Percentiles rank a stretch among this genome's conserved stretches.
Evolutionary conservation across 2,329 filamentous ascomycete genomes (phyloP).

Genomic region (Ilyonectria robusta): DNA sequence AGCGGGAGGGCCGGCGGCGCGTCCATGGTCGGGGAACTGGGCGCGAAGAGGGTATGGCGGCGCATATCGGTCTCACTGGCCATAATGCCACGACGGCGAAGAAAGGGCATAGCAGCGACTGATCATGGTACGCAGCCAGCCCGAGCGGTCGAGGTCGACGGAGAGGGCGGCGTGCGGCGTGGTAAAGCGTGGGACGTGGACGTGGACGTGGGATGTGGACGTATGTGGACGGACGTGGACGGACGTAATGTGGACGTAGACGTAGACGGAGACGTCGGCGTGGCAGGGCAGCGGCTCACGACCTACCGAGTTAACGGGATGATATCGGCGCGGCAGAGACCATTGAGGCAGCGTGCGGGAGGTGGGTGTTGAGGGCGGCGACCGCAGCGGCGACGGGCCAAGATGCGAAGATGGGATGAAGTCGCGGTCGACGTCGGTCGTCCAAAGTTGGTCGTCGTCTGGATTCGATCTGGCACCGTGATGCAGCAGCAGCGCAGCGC

Average conservation of each 20-base stretch:
- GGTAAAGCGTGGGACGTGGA: slow-evolving; percentile 1
- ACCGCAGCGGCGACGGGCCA: slow-evolving; percentile 8
- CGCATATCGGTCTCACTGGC: slow-evolving; percentile 73
- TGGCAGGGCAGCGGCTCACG: slow-evolving; percentile 37
- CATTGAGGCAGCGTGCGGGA: slow-evolving; percentile 40
- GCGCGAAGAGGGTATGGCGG: slow-evolving; percentile 61
- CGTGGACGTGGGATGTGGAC: background rate
- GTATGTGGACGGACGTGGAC: slow-evolving; percentile 6
- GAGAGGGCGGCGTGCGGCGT: slow-evolving; percentile 15
- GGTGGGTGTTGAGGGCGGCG: background rate
- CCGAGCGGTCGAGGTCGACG: slow-evolving; percentile 33
- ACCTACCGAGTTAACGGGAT: slow-evolving; percentile 47
- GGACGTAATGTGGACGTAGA: slow-evolving; percentile 15
- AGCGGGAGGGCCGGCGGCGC: slow-evolving; percentile 41
- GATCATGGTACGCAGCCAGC: slow-evolving; percentile 56
- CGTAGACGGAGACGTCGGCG: slow-evolving; percentile 23
- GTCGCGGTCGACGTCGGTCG: slow-evolving; percentile 13
- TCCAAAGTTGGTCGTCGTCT: slow-evolving; percentile 21
- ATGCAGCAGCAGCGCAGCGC: slow-evolving; percentile 10
- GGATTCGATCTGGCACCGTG: slow-evolving; percentile 18
- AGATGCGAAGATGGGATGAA: slow-evolving; percentile 14
- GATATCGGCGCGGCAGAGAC: slow-evolving; percentile 36
- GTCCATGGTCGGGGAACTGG: slow-evolving; percentile 48
- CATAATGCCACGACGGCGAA: slow-evolving; percentile 73
- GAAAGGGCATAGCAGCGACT: slow-evolving; percentile 68